Evolutionary conservation across 2,329 filamentous ascomycete species (phyloP).

Genomic region (Harringtonia lauricola): DNA sequence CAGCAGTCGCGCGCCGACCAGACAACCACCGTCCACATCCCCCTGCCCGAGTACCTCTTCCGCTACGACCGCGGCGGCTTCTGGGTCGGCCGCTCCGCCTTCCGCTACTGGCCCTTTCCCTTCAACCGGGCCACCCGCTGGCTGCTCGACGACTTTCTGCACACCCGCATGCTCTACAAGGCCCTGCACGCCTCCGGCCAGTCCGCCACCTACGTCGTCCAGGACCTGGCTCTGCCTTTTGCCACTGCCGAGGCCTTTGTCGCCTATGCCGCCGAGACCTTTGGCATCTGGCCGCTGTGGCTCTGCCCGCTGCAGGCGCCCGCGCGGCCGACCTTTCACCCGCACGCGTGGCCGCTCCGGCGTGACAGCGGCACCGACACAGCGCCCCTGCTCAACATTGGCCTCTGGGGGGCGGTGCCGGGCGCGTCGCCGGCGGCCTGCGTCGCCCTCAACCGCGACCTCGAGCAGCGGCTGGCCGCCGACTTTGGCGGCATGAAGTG

Average conservation of each 20-base stretch:
- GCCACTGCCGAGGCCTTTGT: constrained; percentile 39
- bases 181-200: constrained; percentile 58
- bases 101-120: constrained; percentile 54
- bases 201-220: constrained; percentile 53
- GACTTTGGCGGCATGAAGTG: constrained; percentile 72
- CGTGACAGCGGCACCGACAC: constrained; percentile 10
- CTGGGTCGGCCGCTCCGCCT: constrained; percentile 58
- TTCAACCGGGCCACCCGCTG: constrained; percentile 56
- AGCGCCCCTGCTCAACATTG: constrained; percentile 44
- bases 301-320: constrained; percentile 41
- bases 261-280: constrained; percentile 38
- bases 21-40: constrained; percentile 42
- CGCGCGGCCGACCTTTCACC: constrained; percentile 41
- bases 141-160: constrained; percentile 61
- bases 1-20: constrained; percentile 22
- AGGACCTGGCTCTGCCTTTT: constrained; percentile 53
- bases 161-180: constrained; percentile 65
- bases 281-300: constrained; percentile 50
- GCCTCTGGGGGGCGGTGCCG: constrained; percentile 69
- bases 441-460: constrained; percentile 54
- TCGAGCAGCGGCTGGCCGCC: constrained; percentile 55
- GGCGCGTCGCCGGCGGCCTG: constrained; percentile 39
- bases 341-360: constrained; percentile 19
- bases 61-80: constrained; percentile 66
- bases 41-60: constrained; percentile 63